A percentile compares a stretch with the other conserved stretches of the same genome.
phyloP scores from a whole-genome alignment of 2,329 filamentous ascomycete species.

The Apiospora marii region DNA sequence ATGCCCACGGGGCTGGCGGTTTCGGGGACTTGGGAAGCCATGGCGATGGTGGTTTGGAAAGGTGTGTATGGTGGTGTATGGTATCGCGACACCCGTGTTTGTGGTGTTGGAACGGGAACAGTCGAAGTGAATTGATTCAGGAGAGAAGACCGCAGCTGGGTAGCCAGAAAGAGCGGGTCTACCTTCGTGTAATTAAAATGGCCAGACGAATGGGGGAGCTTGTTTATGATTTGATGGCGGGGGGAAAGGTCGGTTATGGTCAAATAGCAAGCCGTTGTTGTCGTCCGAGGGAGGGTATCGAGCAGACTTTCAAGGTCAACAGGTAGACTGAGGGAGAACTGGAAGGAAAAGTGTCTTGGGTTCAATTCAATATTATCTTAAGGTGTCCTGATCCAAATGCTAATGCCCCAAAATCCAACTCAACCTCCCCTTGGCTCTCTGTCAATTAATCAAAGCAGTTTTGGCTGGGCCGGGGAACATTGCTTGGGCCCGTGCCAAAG shows the following conservation, averaged over 20 bases:
- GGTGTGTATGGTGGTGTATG: constrained; percentile 20
- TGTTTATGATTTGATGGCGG: constrained; percentile 20
- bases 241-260: constrained; percentile 1
- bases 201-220: constrained; percentile 16
- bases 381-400: constrained; percentile 15
- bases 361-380: not conserved
- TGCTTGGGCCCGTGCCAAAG: constrained; percentile 10
- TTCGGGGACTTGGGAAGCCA: constrained; percentile 50
- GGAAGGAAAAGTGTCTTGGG: not conserved
- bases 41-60: constrained; percentile 28
- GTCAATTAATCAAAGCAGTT: constrained; percentile 6
- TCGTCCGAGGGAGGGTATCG: not conserved
- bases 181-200: constrained; percentile 25
- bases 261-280: not conserved
- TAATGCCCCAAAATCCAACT: constrained; percentile 5
- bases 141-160: constrained; percentile 23
- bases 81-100: constrained; percentile 41
- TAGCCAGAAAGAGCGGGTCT: constrained; percentile 24
- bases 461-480: constrained; percentile 13
- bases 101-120: constrained; percentile 21
- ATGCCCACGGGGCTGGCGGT: constrained; percentile 76
- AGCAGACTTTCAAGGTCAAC: constrained; percentile 7
- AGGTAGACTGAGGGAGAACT: not conserved
- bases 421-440: not conserved
- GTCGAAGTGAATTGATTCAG: constrained; percentile 23